These are phyloP conservation scores for Hymenoscyphus scutula DNA, from an alignment of 2,329 filamentous ascomycete species.

Conservation along the genomic window DNA sequence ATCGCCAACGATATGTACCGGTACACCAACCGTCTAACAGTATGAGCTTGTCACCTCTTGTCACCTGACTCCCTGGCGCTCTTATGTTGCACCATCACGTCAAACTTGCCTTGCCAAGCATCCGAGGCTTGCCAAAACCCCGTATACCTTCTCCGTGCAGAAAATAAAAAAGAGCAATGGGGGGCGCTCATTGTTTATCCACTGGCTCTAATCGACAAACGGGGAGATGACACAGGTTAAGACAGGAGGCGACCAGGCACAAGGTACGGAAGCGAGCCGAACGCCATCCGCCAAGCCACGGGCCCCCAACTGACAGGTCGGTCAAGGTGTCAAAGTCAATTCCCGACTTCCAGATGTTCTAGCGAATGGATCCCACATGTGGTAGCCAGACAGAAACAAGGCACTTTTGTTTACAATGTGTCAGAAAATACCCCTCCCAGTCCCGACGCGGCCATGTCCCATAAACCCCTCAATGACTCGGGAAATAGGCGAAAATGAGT, in stretches of 20 bases:
- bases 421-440: neutral
- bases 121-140: neutral
- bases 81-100: neutral
- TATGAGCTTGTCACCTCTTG: neutral
- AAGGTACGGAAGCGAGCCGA: neutral
- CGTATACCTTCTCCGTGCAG: neutral
- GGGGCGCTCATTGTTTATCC: neutral
- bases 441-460: neutral
- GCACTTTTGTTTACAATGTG: slow-evolving; percentile 1
- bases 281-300: neutral
- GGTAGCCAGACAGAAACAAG: slow-evolving; percentile 1
- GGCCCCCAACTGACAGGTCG: neutral
- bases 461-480: neutral
- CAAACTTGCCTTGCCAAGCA: slow-evolving; percentile 1
- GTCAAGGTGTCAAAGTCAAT: neutral
- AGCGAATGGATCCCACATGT: neutral
- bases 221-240: neutral
- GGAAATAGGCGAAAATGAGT: neutral
- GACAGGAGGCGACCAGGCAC: no score
- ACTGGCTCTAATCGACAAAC: neutral
- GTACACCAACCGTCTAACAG: neutral
- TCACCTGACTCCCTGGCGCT: neutral
- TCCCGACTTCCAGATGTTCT: neutral
- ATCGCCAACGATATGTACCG: no score
- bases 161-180: neutral